A percentile compares a stretch with the other conserved stretches of the same genome.
Evolutionary conservation across 257 asterid species (phyloP).

Genomic region (Henckelia pumila): DNA sequence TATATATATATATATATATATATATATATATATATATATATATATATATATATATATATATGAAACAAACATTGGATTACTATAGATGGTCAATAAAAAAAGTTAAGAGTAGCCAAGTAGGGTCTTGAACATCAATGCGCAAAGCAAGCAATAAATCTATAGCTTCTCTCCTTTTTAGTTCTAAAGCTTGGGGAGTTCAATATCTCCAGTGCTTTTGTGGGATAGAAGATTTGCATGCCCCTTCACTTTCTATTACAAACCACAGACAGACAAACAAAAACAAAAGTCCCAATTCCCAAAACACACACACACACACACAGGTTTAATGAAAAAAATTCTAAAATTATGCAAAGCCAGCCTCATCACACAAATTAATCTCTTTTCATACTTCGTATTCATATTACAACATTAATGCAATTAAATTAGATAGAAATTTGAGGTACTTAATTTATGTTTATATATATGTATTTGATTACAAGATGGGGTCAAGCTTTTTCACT

Average conservation of each 20-base stretch:
- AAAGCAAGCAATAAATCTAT: conserved; percentile 30
- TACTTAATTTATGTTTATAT: no score
- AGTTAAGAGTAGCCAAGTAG: neutral
- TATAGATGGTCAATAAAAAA: conserved; percentile 24
- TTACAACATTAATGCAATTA: neutral
- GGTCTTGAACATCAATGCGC: conserved; percentile 37
- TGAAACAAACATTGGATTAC: neutral
- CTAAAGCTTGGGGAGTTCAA: conserved; percentile 29
- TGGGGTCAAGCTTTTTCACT: no score
- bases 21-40: no score
- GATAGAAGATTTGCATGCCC: conserved; percentile 24
- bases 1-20: no score
- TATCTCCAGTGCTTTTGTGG: conserved; percentile 22
- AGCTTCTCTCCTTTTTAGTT: conserved; percentile 24
- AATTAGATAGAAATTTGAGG: no score
- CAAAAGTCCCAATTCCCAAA: conserved; percentile 10
- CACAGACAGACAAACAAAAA: conserved; percentile 5
- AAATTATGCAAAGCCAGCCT: no score
- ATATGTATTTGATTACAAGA: no score
- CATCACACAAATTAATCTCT: neutral
- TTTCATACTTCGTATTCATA: neutral
- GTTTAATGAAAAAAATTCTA: no score
- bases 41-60: no score
- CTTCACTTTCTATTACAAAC: conserved; percentile 1
- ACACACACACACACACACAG: neutral